Conservation (phyloP, 2,329 filamentous ascomycete species). For the Pseudogymnoascus sp. region DNA sequence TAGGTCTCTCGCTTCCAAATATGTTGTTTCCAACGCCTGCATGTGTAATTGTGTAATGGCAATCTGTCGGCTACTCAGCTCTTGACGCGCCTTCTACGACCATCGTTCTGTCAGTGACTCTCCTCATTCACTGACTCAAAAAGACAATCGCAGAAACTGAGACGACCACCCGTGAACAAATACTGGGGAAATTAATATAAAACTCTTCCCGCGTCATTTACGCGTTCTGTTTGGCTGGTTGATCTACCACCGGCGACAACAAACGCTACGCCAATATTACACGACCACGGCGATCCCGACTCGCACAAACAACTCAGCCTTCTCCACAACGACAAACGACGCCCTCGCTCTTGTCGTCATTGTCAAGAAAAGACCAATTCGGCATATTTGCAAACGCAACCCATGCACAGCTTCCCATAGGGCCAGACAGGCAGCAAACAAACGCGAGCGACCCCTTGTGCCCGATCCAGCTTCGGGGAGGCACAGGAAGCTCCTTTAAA, state of each 20-base stretch:
- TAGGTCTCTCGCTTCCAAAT: constrained; percentile 1
- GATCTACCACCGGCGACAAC: not conserved
- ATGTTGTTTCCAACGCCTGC: not conserved
- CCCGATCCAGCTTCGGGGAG: constrained; percentile 1
- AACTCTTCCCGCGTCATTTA: constrained; percentile 1
- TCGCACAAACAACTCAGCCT: constrained; percentile 3
- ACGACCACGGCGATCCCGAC: not conserved
- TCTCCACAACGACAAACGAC: not conserved
- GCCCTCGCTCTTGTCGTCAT: not conserved
- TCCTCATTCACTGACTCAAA: constrained; percentile 7
- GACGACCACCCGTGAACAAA: not conserved
- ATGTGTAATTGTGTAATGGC: not conserved
- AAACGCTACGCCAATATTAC: constrained; percentile 7
- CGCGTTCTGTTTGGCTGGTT: constrained; percentile 5
- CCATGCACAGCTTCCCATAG: constrained; percentile 7
- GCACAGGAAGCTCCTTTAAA: constrained; percentile 1
- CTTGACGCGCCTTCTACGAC: constrained; percentile 7
- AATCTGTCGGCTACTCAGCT: constrained; percentile 2
- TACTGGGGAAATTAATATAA: constrained; percentile 6
- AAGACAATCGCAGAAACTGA: not conserved
- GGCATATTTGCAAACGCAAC: not conserved
- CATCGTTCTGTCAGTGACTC: not conserved
- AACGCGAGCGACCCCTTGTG: not conserved
- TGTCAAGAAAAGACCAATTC: not conserved
- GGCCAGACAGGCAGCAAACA: constrained; percentile 4